A percentile compares a stretch with the other conserved stretches of the same genome.
These are phyloP conservation scores for Debaryomyces singareniensis DNA, from an alignment of 1,139 yeast genomes.

Conservation along the genomic window DNA sequence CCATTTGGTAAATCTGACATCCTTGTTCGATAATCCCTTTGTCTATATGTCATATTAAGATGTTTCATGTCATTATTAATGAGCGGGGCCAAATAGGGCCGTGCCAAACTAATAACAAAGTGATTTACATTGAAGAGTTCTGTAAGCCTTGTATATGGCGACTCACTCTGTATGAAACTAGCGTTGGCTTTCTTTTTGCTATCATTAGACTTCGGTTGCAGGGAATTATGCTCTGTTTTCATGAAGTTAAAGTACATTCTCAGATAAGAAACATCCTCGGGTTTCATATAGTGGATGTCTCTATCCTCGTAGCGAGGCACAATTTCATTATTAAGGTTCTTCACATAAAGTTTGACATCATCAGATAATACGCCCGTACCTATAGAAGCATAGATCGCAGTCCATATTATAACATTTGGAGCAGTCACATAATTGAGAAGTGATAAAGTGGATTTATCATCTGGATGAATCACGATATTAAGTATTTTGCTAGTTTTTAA, in stretches of 20 bases:
- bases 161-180: constrained; percentile 25
- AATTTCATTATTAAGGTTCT: constrained; percentile 57
- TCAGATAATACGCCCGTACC: constrained; percentile 63
- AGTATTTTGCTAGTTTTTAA: constrained; percentile 76
- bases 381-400: constrained; percentile 71
- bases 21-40: neutral
- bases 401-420: constrained; percentile 88
- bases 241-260: constrained; percentile 29
- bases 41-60: constrained; percentile 22
- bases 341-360: constrained; percentile 59
- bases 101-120: constrained; percentile 80
- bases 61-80: constrained; percentile 79
- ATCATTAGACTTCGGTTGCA: constrained; percentile 1
- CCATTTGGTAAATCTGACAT: neutral
- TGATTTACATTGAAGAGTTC: constrained; percentile 93
- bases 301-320: constrained; percentile 34
- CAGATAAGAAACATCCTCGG: constrained; percentile 42
- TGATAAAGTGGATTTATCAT: constrained; percentile 65
- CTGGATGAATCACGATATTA: constrained; percentile 86
- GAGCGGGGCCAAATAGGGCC: constrained; percentile 90
- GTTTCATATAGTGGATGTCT: constrained; percentile 33
- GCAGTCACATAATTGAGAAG: constrained; percentile 86
- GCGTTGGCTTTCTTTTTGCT: constrained; percentile 7
- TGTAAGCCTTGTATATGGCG: constrained; percentile 82
- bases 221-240: constrained; percentile 10